These are phyloP conservation scores for Cladosporium sp. DNA, from an alignment of 2,329 filamentous ascomycete genomes.

Conservation along the genomic window DNA sequence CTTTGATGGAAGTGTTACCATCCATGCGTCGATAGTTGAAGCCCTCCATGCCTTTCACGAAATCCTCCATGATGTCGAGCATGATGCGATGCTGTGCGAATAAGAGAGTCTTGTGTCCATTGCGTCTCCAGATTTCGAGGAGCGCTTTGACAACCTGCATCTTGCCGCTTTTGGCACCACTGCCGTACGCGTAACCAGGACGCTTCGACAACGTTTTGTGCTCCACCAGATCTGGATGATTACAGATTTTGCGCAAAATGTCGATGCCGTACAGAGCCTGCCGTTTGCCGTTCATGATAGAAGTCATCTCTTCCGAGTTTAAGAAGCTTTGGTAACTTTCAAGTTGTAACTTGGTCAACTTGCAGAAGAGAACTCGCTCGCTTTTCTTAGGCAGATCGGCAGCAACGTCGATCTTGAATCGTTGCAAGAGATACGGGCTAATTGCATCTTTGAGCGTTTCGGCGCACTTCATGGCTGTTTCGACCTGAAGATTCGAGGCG, in stretches of 20 bases:
- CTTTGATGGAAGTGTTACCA: slow-evolving; percentile 81
- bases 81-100: slow-evolving; percentile 94
- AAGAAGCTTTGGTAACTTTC: slow-evolving; percentile 78
- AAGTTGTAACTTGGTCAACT: slow-evolving; percentile 74
- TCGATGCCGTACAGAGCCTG: slow-evolving; percentile 89
- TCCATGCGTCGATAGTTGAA: slow-evolving; percentile 89
- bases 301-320: slow-evolving; percentile 76
- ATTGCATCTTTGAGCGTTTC: slow-evolving; percentile 92
- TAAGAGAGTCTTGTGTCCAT: slow-evolving; percentile 89
- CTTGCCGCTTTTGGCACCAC: slow-evolving; percentile 77
- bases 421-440: slow-evolving; percentile 85
- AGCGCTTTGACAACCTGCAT: slow-evolving; percentile 91
- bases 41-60: slow-evolving; percentile 62
- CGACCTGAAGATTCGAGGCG: slow-evolving; percentile 86
- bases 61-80: slow-evolving; percentile 87
- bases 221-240: slow-evolving; percentile 85
- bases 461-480: slow-evolving; percentile 91
- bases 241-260: slow-evolving; percentile 91
- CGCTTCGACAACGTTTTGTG: slow-evolving; percentile 58
- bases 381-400: slow-evolving; percentile 92
- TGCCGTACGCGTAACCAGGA: slow-evolving; percentile 71
- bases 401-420: slow-evolving; percentile 90
- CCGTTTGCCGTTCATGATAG: slow-evolving; percentile 68
- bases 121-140: slow-evolving; percentile 80
- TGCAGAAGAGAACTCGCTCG: slow-evolving; percentile 94